Conservation (phyloP, 2,329 filamentous ascomycete genomes). For the Hypoxylon sp. region DNA sequence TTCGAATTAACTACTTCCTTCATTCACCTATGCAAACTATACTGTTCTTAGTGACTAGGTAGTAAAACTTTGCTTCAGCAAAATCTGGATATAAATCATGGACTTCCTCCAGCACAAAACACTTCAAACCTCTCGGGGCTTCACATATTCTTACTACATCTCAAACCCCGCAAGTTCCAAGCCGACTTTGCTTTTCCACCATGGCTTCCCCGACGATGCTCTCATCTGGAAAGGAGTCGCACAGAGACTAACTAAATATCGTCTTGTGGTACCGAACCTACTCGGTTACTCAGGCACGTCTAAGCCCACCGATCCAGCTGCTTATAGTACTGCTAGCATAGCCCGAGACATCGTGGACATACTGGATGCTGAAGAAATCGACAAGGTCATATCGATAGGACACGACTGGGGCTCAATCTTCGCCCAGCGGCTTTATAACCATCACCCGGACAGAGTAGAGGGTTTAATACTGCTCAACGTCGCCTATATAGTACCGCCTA, state of each 20-base stretch:
- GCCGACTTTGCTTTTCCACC: slow-evolving; percentile 51
- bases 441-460: slow-evolving; percentile 50
- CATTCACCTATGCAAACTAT: too few species aligned
- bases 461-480: slow-evolving; percentile 55
- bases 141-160: slow-evolving; percentile 54
- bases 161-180: slow-evolving; percentile 37
- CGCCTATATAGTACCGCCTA: slow-evolving; percentile 50
- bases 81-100: slow-evolving; percentile 35
- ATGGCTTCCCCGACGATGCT: slow-evolving; percentile 60
- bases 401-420: slow-evolving; percentile 59
- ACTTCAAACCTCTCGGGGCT: slow-evolving; percentile 42
- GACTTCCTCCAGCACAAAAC: slow-evolving; percentile 43
- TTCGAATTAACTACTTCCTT: too few species aligned
- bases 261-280: slow-evolving; percentile 50
- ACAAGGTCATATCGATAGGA: slow-evolving; percentile 53
- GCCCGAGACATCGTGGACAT: slow-evolving; percentile 52
- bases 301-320: slow-evolving; percentile 50
- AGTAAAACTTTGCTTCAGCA: too few species aligned
- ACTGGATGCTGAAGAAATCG: slow-evolving; percentile 49
- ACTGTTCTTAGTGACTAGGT: too few species aligned
- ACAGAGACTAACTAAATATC: slow-evolving; percentile 28
- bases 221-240: slow-evolving; percentile 55
- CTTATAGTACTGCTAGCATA: slow-evolving; percentile 51
- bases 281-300: slow-evolving; percentile 52
- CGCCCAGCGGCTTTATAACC: slow-evolving; percentile 53